These are phyloP conservation scores for Sideroxylon spinosum DNA, from an alignment of 179 eudicot species.

Conservation along the genomic window DNA sequence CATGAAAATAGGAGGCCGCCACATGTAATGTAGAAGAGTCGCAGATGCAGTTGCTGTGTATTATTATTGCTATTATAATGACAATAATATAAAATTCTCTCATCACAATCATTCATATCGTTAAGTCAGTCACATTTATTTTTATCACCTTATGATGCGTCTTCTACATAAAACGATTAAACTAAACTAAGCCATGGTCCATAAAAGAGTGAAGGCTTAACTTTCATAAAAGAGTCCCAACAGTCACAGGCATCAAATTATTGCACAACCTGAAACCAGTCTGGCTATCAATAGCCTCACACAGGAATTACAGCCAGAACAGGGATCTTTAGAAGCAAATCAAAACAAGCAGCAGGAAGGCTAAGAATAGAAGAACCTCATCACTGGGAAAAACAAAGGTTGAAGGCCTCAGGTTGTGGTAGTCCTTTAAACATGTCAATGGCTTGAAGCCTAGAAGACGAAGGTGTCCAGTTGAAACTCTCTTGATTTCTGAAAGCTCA, in stretches of 20 bases:
- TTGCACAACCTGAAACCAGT: not conserved
- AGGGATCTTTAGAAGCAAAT: constrained; percentile 9
- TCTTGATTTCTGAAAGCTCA: constrained; percentile 82
- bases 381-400: constrained; percentile 90
- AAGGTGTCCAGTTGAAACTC: constrained; percentile 69
- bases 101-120: no score
- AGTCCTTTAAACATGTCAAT: constrained; percentile 74
- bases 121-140: no score
- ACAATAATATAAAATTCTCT: no score
- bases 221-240: not conserved
- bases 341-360: not conserved
- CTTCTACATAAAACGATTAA: no score
- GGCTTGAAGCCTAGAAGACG: constrained; percentile 97
- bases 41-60: no score
- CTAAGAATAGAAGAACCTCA: constrained; percentile 54
- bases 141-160: no score
- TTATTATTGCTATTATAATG: no score
- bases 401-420: constrained; percentile 92
- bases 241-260: not conserved
- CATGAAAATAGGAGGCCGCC: no score
- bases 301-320: not conserved
- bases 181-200: no score
- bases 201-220: not conserved
- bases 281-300: not conserved
- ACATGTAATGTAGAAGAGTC: no score